These are phyloP conservation scores for Tricholoma furcatifolium DNA, from an alignment of 768 basidiomycete species.

Conservation along the genomic window DNA sequence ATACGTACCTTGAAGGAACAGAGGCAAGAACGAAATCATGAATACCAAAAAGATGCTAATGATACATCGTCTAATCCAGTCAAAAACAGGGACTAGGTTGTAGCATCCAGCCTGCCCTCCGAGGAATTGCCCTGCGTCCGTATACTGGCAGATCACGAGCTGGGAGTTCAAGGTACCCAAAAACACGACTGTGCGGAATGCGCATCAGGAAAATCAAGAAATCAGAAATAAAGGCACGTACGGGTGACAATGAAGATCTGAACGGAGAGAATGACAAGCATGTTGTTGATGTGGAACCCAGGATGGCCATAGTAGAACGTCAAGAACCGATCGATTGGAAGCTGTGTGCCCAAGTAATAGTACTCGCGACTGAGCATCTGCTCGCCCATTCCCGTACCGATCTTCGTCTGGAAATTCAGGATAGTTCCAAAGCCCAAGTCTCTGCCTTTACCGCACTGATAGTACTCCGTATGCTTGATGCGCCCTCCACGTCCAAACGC, in stretches of 20 bases:
- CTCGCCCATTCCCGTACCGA: constrained; percentile 99
- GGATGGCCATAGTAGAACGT: constrained; percentile 99
- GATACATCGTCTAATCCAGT: constrained; percentile 96
- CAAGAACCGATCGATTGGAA: constrained; percentile 97
- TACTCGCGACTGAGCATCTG: constrained; percentile 99
- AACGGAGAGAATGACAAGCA: constrained; percentile 95
- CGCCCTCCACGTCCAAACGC: constrained; percentile 94
- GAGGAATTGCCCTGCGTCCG: constrained; percentile 64
- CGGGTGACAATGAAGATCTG: constrained; percentile 93
- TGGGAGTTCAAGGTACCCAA: constrained; percentile 88
- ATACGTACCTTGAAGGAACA: constrained; percentile 87
- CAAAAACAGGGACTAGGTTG: constrained; percentile 88
- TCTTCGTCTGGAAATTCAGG: constrained; percentile 99
- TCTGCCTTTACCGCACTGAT: constrained; percentile 97
- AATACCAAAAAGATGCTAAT: constrained; percentile 98
- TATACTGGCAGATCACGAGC: constrained; percentile 79
- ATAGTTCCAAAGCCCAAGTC: constrained; percentile 99
- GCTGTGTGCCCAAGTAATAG: constrained; percentile 96
- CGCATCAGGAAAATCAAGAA: constrained; percentile 5
- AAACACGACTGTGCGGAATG: constrained; percentile 72
- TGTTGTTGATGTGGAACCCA: constrained; percentile 99
- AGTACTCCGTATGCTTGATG: constrained; percentile 99
- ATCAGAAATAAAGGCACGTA: constrained; percentile 37
- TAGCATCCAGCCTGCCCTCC: constrained; percentile 88
- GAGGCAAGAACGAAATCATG: constrained; percentile 92